Base-by-base conservation (phyloP, 768 basidiomycete genomes). In the Pulveroboletus sp. region DNA sequence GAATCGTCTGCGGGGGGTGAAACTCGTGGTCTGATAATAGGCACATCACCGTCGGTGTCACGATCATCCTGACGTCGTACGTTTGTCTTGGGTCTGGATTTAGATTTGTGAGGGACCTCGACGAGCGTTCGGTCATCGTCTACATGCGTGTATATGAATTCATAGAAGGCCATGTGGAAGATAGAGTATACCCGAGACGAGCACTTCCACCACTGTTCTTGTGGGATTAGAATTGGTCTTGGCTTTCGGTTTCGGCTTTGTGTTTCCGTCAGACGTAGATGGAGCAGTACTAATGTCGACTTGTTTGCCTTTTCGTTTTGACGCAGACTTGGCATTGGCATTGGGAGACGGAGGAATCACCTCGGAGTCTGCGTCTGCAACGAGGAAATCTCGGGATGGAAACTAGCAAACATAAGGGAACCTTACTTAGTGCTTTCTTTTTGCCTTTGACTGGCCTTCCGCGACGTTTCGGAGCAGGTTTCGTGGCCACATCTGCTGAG, bases 41-140 rank as follows among this genome's bases (percentile, higher is more conserved):
- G 40, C 16, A 4, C 1, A 12, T 50, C 47, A 4, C 51, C 46
- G 38, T 50, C 50, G 10, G 31, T 45, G 29, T 51, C 45, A 7
- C 3, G 24, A 21, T 38, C 49, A 10, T 44, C 40, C 12, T 52
- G 48, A 9, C 43, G 5, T 20, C 23, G 52, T 20, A 20, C 21
- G 4, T 24, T 48, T 13, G 21, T 13, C 37, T 32, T 47, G 1
- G 38, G 5, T 5, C 35, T 51, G 8, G 46, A n/a, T 38, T 47
- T 52, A 10, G 41, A 13, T 49, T 55, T 56, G 8, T 12, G 57
- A 1, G 52, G 62, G 10, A 49, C 53, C 9, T 66, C 64, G 11
- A 64, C 62, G 1, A 66, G 60, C 2, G 56, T 62, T 34, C 23
- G 45, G 9, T 68, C 66, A 27, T 66, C 66, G 35, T 66, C 65